Evolutionary conservation across 345 rosid genomes (phyloP).

Genomic region (Sisymbrium irio): DNA sequence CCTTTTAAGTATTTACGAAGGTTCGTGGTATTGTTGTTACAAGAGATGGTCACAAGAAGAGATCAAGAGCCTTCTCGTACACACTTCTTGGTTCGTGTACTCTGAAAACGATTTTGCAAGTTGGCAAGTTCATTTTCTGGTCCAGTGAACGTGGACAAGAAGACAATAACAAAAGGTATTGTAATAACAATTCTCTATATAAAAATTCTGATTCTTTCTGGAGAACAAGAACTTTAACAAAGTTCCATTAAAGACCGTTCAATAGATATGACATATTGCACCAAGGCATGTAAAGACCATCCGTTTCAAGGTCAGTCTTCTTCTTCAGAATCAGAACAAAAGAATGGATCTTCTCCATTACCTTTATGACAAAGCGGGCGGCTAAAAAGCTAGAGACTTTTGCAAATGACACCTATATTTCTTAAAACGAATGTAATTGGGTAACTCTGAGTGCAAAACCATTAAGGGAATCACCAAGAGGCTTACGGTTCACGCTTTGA

Average conservation of each 20-base stretch:
- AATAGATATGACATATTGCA: slow-evolving; percentile 22
- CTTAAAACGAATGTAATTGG: slow-evolving; percentile 2
- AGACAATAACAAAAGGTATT: slow-evolving; percentile 1
- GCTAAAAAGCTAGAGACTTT: slow-evolving; percentile 25
- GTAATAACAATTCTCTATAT: background rate
- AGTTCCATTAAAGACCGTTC: slow-evolving; percentile 10
- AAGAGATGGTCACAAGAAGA: background rate
- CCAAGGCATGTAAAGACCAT: slow-evolving; percentile 12
- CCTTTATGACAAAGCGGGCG: slow-evolving; percentile 22
- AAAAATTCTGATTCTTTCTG: background rate
- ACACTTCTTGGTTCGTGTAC: background rate
- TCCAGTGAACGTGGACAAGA: slow-evolving; percentile 5
- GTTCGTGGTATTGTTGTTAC: background rate
- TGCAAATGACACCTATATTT: background rate
- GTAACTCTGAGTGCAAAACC: background rate
- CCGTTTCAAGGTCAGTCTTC: slow-evolving; percentile 14
- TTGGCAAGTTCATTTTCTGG: background rate
- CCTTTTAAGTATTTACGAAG: background rate
- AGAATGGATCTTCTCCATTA: slow-evolving; percentile 11
- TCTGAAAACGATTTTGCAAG: background rate
- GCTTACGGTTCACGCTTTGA: slow-evolving; percentile 29
- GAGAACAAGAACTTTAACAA: slow-evolving; percentile 7
- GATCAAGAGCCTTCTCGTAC: background rate
- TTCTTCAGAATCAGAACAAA: slow-evolving; percentile 33
- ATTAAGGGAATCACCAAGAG: slow-evolving; percentile 19